A percentile compares a stretch with the other conserved stretches of the same genome.
phyloP scores from a whole-genome alignment of 2,329 filamentous ascomycete species.

The Venturiaceae sp. region DNA sequence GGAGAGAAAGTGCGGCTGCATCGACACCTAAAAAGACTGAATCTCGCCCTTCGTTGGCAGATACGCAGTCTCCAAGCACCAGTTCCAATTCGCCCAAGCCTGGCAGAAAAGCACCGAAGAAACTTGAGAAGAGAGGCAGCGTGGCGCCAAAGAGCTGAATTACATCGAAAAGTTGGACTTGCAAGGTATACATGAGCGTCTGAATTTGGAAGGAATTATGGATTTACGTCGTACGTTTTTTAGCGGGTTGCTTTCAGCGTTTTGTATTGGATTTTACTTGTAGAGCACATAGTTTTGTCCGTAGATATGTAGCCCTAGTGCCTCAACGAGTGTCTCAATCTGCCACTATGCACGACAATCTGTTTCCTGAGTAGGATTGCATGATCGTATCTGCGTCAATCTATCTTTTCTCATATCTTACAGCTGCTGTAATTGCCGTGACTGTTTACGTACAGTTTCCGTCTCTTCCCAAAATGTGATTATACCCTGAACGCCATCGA shows the following conservation, averaged over 20 bases:
- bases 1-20: not conserved
- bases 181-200: no score
- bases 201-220: not conserved
- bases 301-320: no score
- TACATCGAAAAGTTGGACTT: not conserved
- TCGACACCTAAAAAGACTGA: not conserved
- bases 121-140: slow-evolving; percentile 9
- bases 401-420: not conserved
- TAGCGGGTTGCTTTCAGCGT: not conserved
- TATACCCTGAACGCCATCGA: not conserved
- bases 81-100: not conserved
- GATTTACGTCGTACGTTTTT: not conserved
- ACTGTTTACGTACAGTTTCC: not conserved
- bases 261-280: no score
- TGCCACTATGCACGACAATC: not conserved
- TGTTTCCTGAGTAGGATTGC: not conserved
- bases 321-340: no score
- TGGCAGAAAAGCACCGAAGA: slow-evolving; percentile 3
- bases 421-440: not conserved
- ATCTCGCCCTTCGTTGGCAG: not conserved
- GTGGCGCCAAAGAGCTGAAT: not conserved
- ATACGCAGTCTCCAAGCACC: not conserved
- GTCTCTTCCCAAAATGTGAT: not conserved
- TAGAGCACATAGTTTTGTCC: no score
- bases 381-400: not conserved